Percentiles rank a stretch among this genome's conserved stretches.
Evolutionary conservation across 257 asterid genomes (phyloP).

Genomic region (Misopates orontium): DNA sequence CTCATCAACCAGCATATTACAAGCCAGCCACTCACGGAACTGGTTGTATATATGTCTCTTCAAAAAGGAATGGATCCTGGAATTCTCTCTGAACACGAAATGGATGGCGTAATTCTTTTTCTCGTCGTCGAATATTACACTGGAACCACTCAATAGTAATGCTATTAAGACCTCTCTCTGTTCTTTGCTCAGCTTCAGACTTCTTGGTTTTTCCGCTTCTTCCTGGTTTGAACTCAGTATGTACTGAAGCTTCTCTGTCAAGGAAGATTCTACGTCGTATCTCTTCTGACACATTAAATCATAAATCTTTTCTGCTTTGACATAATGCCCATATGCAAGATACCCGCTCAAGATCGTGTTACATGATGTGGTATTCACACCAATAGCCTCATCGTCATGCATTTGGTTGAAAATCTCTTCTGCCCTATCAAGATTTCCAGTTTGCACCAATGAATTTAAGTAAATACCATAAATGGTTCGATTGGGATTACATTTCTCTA

Average conservation of each 20-base stretch:
- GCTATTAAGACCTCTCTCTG: constrained; percentile 84
- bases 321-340: constrained; percentile 41
- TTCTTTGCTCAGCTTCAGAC: constrained; percentile 65
- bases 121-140: constrained; percentile 47
- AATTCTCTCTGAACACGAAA: constrained; percentile 61
- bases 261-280: constrained; percentile 59
- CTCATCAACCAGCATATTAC: constrained; percentile 31
- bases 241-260: constrained; percentile 60
- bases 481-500: constrained; percentile 62
- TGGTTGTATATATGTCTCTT: constrained; percentile 57
- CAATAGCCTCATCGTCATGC: constrained; percentile 57
- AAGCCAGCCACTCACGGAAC: constrained; percentile 77
- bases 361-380: constrained; percentile 59
- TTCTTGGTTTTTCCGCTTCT: constrained; percentile 40
- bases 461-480: constrained; percentile 49
- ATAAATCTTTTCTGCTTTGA: constrained; percentile 56
- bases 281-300: constrained; percentile 66
- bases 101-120: constrained; percentile 42
- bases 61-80: constrained; percentile 47
- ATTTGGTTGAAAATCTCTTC: constrained; percentile 70
- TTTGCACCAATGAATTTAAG: constrained; percentile 70
- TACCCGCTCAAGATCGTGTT: constrained; percentile 64
- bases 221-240: constrained; percentile 40
- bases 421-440: constrained; percentile 56
- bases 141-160: constrained; percentile 70